Base-by-base conservation (phyloP, 2,329 filamentous ascomycete genomes). In the Ascochyta fabae region DNA sequence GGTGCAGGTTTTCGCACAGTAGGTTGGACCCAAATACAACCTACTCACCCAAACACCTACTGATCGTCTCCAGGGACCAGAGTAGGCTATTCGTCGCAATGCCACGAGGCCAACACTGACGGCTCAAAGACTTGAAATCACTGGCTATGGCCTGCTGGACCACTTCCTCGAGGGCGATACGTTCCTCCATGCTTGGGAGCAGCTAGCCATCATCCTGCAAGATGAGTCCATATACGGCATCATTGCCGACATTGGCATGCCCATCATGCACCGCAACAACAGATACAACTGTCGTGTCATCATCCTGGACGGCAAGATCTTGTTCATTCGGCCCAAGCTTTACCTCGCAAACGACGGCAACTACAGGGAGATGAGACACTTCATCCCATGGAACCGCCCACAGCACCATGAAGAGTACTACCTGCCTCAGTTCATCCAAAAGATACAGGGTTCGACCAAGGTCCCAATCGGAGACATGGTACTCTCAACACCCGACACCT, bases 321-420 rank as follows among this genome's bases (percentile, higher is more conserved):
- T 92, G 16, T 79, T 88, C 55, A 88, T 95, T 53, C 80, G 89
- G 10, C 89, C 89, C 0, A 92, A 92, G 74, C 80, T 90, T 60
- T 87, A 81, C 65, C 81, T 92, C 6, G 88, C 88, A 43, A 88
- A 89, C 57, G 87, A 91, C 71, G 89, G 88, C 2, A 89, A 80
- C 64, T 80, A 76, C 48, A 71, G 78, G 6, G 79, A 81, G 61
- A 70, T 69, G 62, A 61, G 70, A 9, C 66, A 75, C 58, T 75
- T 75, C 44, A 73, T 69, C 16, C 70, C 72, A 3, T 75, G 73
- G 73, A 59, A 57, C 19, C 54, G 61, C 4, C 81, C 81, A 1
- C 79, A 82, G 16, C 75, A 85, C 24, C 79, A 85, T 0, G 88
- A 92, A 66, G 79, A 89, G 24, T 90, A 87, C 67, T 83, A 86